Percentiles rank a stretch among this genome's conserved stretches.
phyloP scores from a whole-genome alignment of 352 stramenopile genomes.

The Phytopythium sindhum region DNA sequence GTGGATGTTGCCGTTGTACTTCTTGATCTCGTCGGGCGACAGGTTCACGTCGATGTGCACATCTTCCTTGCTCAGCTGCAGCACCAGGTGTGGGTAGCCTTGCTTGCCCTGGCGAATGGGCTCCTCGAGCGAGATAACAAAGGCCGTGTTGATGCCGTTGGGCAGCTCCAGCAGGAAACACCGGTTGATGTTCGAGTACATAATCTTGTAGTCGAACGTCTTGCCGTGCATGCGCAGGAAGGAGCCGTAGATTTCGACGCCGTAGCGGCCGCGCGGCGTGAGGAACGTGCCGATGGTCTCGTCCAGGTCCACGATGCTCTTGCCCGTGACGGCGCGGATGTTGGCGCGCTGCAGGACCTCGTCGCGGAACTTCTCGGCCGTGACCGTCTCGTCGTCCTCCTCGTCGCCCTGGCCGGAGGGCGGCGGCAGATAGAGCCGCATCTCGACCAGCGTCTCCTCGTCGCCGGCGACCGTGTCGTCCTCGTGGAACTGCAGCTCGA shows the following conservation, averaged over 20 bases:
- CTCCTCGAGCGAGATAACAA: slow-evolving; percentile 99
- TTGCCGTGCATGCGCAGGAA: slow-evolving; percentile 98
- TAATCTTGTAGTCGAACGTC: slow-evolving; percentile 99
- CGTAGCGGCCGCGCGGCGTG: slow-evolving; percentile 96
- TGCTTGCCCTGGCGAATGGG: slow-evolving; percentile 99
- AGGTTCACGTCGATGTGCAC: slow-evolving; percentile 93
- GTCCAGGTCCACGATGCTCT: slow-evolving; percentile 97
- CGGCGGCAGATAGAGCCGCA: slow-evolving; percentile 95
- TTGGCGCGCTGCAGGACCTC: slow-evolving; percentile 85
- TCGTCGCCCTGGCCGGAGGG: slow-evolving; percentile 22
- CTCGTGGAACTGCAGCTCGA: slow-evolving; percentile 99
- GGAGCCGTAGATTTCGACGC: slow-evolving; percentile 96
- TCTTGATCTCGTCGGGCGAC: slow-evolving; percentile 96
- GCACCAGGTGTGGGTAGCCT: slow-evolving; percentile 97
- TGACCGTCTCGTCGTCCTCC: slow-evolving; percentile 45
- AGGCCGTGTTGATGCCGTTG: slow-evolving; percentile 96
- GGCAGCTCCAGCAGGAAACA: slow-evolving; percentile 97
- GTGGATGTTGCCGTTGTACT: slow-evolving; percentile 97
- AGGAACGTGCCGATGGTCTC: slow-evolving; percentile 97
- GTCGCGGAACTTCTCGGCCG: slow-evolving; percentile 75
- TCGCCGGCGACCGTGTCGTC: slow-evolving; percentile 95
- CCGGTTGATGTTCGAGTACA: slow-evolving; percentile 99
- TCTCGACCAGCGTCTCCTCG: slow-evolving; percentile 93
- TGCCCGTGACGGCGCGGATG: slow-evolving; percentile 91
- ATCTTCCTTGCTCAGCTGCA: slow-evolving; percentile 91